These are phyloP conservation scores for Trematosphaeria pertusa DNA, from an alignment of 2,329 filamentous ascomycete species.

Conservation along the genomic window DNA sequence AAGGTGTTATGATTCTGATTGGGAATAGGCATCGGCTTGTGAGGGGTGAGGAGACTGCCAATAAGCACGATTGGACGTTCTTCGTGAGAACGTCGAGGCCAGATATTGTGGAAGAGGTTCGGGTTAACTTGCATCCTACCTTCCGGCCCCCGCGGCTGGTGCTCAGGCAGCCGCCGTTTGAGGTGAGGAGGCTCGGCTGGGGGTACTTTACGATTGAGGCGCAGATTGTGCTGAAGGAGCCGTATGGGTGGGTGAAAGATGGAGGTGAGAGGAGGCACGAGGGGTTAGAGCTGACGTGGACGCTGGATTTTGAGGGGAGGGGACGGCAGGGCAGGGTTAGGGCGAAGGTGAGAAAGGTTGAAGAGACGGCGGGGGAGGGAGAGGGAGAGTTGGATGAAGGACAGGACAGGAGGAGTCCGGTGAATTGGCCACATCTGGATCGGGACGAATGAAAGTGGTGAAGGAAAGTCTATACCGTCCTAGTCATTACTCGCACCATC, in stretches of 20 bases:
- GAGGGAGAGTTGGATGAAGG: constrained; percentile 18
- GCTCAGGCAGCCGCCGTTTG: constrained; percentile 47
- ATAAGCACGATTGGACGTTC: constrained; percentile 55
- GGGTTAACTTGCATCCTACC: constrained; percentile 52
- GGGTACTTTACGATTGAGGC: constrained; percentile 51
- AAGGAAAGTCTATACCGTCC: too few relatives aligned
- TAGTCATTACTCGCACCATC: too few relatives aligned
- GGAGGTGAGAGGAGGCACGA: constrained; percentile 45
- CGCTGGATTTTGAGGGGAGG: constrained; percentile 50
- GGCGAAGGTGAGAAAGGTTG: constrained; percentile 48
- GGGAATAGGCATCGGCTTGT: constrained; percentile 51
- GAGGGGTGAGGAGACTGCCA: constrained; percentile 28
- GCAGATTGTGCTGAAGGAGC: constrained; percentile 51
- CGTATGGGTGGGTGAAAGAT: constrained; percentile 53
- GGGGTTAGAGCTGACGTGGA: constrained; percentile 50
- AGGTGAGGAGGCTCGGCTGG: constrained; percentile 52
- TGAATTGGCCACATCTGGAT: constrained; percentile 11
- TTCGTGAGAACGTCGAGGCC: constrained; percentile 53
- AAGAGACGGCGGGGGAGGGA: constrained; percentile 29
- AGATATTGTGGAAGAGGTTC: constrained; percentile 55
- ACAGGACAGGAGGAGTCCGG: constrained; percentile 5
- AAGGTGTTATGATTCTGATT: constrained; percentile 53
- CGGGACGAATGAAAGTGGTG: background rate
- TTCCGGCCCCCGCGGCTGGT: constrained; percentile 48
- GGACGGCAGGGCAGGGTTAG: constrained; percentile 51